Base-by-base conservation (phyloP, 225 moss, liverwort and hornwort genomes). In the Thuidium tamariscinum region DNA sequence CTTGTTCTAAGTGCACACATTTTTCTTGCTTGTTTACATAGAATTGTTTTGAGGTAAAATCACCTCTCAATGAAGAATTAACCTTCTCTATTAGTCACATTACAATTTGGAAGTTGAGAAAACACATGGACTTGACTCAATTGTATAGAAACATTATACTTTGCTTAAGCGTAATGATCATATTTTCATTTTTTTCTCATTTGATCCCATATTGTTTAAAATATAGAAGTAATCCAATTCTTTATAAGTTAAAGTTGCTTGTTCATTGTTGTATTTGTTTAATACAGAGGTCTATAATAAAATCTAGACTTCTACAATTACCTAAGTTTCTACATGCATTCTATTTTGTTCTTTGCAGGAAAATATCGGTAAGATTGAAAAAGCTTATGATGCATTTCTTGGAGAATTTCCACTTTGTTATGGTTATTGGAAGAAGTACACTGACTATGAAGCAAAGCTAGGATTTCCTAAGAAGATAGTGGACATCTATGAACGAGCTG, bases 341-440 rank as follows among this genome's bases (percentile, higher is more conserved):
- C 57, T 79, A 25, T 85, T 56, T 5, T 79, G 39, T 75, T 72
- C 63, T 46, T 71, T 85, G 17, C 91, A 98, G 98, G 98, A 94
- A 64, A 87, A 66, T 36, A 84, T 97, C 48, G 51, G 80, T 29
- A 99, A 94, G 87, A 95, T 96, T 61, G 94, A 96, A 42, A 96
- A 94, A 86, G 95, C 90, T 5, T 97, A 97, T 46, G 97, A 99
- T 86, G 86, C 93, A 30, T 99, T 99, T 84, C 86, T 99, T 54
- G 96, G 86, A 77, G 98, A 99, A 87, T 97, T 97, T 78, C 97
- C 96, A 52, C 94, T 99, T 51, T 99, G 97, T 86, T 99, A 99
- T 81, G 98, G 98, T 44, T 99, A 99, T 68, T 99, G 98, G 97
- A 99, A 99, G 92, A 99, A 97, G 89, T 99, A 99, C 87, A 92